Conservation (phyloP, 805 yeast species). For the Candida khao-thaluensis region DNA sequence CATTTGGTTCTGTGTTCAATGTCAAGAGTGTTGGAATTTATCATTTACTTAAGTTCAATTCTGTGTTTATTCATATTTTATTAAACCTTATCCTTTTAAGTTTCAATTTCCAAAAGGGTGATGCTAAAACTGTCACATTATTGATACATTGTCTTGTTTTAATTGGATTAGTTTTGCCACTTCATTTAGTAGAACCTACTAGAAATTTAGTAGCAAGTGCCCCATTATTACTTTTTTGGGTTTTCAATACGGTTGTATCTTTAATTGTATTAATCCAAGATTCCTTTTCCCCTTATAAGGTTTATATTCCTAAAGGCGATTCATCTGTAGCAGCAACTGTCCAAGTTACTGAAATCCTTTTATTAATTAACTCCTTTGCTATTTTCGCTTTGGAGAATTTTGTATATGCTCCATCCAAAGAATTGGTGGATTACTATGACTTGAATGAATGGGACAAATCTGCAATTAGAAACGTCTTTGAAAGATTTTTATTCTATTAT, state of each 20-base stretch:
- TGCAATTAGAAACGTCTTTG: constrained; percentile 20
- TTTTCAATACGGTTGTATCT: constrained; percentile 8
- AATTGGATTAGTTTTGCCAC: constrained; percentile 32
- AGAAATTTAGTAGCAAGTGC: constrained; percentile 37
- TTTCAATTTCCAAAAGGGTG: constrained; percentile 9
- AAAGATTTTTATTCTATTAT: constrained; percentile 12
- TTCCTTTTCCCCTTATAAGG: constrained; percentile 18
- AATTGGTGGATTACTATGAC: constrained; percentile 19
- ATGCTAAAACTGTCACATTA: constrained; percentile 10
- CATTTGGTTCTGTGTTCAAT: constrained; percentile 19
- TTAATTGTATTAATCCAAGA: constrained; percentile 22
- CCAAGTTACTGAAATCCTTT: constrained; percentile 16
- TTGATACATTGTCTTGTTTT: constrained; percentile 9
- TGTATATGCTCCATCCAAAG: constrained; percentile 20
- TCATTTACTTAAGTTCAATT: constrained; percentile 18
- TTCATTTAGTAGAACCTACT: constrained; percentile 45
- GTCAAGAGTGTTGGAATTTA: constrained; percentile 19
- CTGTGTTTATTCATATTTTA: constrained; percentile 18
- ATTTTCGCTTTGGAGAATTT: constrained; percentile 19
- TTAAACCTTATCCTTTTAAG: constrained; percentile 10
- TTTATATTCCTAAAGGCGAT: constrained; percentile 14
- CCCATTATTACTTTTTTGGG: constrained; percentile 43
- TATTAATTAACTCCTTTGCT: constrained; percentile 17
- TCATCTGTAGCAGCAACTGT: constrained; percentile 8
- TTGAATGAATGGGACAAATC: constrained; percentile 28